These are phyloP conservation scores for Verbascum thapsus DNA, from an alignment of 257 asterid species.

Conservation along the genomic window DNA sequence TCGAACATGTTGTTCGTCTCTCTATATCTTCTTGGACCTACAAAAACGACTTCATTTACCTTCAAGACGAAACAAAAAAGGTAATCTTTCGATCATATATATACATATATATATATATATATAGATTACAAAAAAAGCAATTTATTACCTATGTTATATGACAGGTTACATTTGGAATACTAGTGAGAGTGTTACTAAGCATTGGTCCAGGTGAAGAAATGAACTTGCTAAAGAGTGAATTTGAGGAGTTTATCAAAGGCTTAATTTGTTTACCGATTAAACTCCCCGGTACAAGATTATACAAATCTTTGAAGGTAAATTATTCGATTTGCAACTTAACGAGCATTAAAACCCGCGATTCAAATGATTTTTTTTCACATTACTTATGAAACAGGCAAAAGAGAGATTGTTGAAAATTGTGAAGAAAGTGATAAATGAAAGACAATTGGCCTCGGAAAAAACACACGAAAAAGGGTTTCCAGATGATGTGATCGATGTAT, in stretches of 20 bases:
- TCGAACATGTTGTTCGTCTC: slow-evolving; percentile 47
- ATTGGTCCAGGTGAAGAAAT: slow-evolving; percentile 77
- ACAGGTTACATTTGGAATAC: slow-evolving; percentile 87
- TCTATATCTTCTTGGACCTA: slow-evolving; percentile 63
- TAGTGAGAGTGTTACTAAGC: slow-evolving; percentile 71
- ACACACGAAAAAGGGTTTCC: slow-evolving; percentile 33
- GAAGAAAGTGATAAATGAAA: slow-evolving; percentile 49
- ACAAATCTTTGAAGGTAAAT: slow-evolving; percentile 80
- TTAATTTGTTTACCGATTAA: slow-evolving; percentile 89
- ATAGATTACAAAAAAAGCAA: background rate
- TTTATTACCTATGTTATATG: slow-evolving; percentile 3
- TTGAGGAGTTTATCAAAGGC: slow-evolving; percentile 85
- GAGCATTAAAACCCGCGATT: background rate
- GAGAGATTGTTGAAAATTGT: slow-evolving; percentile 59
- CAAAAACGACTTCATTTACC: slow-evolving; percentile 35
- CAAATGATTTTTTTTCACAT: background rate
- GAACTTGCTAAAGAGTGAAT: slow-evolving; percentile 65
- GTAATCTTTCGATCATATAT: slow-evolving; percentile 36
- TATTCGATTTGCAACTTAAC: background rate
- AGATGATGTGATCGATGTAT: slow-evolving; percentile 64
- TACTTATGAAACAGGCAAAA: slow-evolving; percentile 64
- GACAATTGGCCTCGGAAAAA: slow-evolving; percentile 43
- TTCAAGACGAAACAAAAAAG: slow-evolving; percentile 83
- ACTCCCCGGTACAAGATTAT: slow-evolving; percentile 82
- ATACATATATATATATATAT: too few relatives aligned